Conservation (phyloP, 2,329 filamentous ascomycete genomes). For the Magnaporthiopsis poae region DNA sequence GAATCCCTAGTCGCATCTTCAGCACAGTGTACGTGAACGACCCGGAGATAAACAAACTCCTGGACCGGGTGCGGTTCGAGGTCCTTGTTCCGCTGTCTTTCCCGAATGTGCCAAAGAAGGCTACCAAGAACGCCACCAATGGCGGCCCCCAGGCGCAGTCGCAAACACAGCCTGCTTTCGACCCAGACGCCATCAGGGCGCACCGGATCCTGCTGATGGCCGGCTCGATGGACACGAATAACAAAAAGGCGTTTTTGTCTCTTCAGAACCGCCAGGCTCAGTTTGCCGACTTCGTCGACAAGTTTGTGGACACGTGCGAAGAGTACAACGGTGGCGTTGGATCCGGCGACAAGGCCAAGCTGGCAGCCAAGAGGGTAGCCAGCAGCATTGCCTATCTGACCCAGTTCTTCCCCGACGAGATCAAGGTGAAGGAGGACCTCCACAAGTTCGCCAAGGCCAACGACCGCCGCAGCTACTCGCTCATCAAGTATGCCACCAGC, state of each 20-base stretch:
- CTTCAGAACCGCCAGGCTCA: conserved; percentile 70
- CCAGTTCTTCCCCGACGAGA: conserved; percentile 65
- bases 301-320: conserved; percentile 78
- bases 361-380: conserved; percentile 59
- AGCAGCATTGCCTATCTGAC: conserved; percentile 64
- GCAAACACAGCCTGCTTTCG: conserved; percentile 27
- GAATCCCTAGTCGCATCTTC: conserved; percentile 75
- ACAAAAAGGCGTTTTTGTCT: conserved; percentile 80
- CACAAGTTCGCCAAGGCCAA: conserved; percentile 86
- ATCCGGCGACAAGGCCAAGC: conserved; percentile 54
- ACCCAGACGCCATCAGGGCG: conserved; percentile 67
- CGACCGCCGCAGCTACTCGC: conserved; percentile 79
- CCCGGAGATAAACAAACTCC: conserved; percentile 68
- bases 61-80: conserved; percentile 79
- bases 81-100: conserved; percentile 82
- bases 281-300: conserved; percentile 61
- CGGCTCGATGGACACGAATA: conserved; percentile 63
- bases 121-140: conserved; percentile 51
- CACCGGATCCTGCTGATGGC: conserved; percentile 77
- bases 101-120: conserved; percentile 54
- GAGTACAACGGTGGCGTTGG: conserved; percentile 80
- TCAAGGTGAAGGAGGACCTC: conserved; percentile 64
- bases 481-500: conserved; percentile 76
- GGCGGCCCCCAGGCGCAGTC: conserved; percentile 46
- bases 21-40: conserved; percentile 88